Conservation (phyloP, 192 early-diverging fungal species). For the Backusella liffmaniae region DNA sequence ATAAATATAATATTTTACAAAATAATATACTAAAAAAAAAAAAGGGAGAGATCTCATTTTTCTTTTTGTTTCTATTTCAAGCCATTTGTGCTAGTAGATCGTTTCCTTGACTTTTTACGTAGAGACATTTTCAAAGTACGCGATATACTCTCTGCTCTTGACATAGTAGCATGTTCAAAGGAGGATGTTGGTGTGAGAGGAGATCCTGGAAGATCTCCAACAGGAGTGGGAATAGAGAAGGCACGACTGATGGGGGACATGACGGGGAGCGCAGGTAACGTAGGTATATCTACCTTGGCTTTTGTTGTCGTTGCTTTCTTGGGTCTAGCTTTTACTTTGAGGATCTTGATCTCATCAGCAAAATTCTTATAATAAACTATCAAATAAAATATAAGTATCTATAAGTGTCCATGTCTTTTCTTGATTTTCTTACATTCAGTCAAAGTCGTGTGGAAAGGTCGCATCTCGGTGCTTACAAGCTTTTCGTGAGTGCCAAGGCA, state of each 20-base stretch:
- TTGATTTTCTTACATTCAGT: constrained; percentile 43
- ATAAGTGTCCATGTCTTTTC: neutral
- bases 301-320: neutral
- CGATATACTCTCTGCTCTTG: constrained; percentile 32
- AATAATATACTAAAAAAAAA: neutral
- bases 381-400: neutral
- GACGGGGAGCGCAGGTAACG: neutral
- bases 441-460: constrained; percentile 67
- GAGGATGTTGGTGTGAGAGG: neutral
- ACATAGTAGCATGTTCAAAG: constrained; percentile 18
- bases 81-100: constrained; percentile 2
- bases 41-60: neutral
- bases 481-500: constrained; percentile 62
- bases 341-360: constrained; percentile 54
- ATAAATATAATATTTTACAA: constrained; percentile 7
- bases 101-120: constrained; percentile 29
- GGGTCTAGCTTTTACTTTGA: constrained; percentile 19
- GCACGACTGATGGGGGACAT: constrained; percentile 36
- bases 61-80: neutral
- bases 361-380: constrained; percentile 67
- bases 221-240: constrained; percentile 31
- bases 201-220: neutral
- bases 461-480: constrained; percentile 63
- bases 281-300: neutral
- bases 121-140: constrained; percentile 33